These are phyloP conservation scores for Phytophthora foliorum DNA, from an alignment of 352 stramenopile genomes.

Conservation along the genomic window DNA sequence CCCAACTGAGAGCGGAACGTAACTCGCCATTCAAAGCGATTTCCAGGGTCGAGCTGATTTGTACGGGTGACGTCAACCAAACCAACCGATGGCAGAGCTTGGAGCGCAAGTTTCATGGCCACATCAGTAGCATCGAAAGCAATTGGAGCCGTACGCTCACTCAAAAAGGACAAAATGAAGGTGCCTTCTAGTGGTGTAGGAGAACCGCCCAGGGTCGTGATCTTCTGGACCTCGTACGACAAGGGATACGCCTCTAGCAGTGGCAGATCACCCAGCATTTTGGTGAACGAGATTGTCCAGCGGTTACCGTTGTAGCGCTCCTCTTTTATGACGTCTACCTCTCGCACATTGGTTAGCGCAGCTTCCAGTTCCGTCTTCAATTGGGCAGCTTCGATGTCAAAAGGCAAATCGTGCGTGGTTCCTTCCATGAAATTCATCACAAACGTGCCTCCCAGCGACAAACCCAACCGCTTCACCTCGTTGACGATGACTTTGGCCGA, in stretches of 20 bases:
- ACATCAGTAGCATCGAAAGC: slow-evolving; percentile 88
- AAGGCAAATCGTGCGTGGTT: slow-evolving; percentile 93
- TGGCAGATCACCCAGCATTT: slow-evolving; percentile 95
- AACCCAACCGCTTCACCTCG: slow-evolving; percentile 75
- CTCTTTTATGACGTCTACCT: slow-evolving; percentile 81
- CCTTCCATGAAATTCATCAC: slow-evolving; percentile 93
- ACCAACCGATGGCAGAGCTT: slow-evolving; percentile 89
- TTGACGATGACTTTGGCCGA: slow-evolving; percentile 67
- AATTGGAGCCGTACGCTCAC: slow-evolving; percentile 80
- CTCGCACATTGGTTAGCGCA: slow-evolving; percentile 47
- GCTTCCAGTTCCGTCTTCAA: slow-evolving; percentile 92
- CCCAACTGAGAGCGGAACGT: slow-evolving; percentile 94
- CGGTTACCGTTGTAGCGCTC: slow-evolving; percentile 87
- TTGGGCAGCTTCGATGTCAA: slow-evolving; percentile 86
- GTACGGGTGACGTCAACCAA: slow-evolving; percentile 91
- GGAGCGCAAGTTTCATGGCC: slow-evolving; percentile 90
- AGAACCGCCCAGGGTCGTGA: slow-evolving; percentile 91
- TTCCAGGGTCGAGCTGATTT: slow-evolving; percentile 74
- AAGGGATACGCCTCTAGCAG: slow-evolving; percentile 89
- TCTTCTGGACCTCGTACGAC: slow-evolving; percentile 95
- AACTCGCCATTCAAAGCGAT: slow-evolving; percentile 93
- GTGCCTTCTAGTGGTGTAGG: slow-evolving; percentile 94
- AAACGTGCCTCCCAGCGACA: slow-evolving; percentile 92
- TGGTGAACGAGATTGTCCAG: slow-evolving; percentile 97
- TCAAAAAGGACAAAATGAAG: slow-evolving; percentile 90